Conservation (phyloP, 805 yeast genomes). For the Priceomyces melissophilus region DNA sequence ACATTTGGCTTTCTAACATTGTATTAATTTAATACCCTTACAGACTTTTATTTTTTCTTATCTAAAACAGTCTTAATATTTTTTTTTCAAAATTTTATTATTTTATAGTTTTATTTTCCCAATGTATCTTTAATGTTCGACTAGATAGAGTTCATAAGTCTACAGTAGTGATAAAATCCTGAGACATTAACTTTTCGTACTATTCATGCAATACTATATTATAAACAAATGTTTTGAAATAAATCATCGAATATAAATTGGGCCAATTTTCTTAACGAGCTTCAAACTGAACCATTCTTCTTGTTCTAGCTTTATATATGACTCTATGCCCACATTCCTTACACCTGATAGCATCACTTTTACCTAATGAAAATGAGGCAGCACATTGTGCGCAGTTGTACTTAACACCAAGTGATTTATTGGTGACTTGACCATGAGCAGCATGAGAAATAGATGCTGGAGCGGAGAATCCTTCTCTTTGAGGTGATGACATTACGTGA, state of each 20-base stretch:
- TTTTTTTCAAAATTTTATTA: not conserved
- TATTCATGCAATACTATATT: slow-evolving; percentile 1
- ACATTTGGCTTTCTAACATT: not conserved
- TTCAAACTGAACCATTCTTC: slow-evolving; percentile 77
- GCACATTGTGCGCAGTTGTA: slow-evolving; percentile 98
- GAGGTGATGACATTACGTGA: slow-evolving; percentile 40
- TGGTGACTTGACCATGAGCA: slow-evolving; percentile 75
- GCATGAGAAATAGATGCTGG: slow-evolving; percentile 71
- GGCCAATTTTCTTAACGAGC: slow-evolving; percentile 25
- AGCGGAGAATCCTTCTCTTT: slow-evolving; percentile 85
- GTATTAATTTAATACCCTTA: not conserved
- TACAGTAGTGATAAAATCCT: not conserved
- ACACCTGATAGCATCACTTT: slow-evolving; percentile 96
- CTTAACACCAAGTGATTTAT: slow-evolving; percentile 73
- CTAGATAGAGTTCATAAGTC: not conserved
- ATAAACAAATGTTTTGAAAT: slow-evolving; percentile 1
- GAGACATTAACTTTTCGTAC: not conserved
- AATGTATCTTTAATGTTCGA: not conserved
- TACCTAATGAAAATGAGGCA: slow-evolving; percentile 76
- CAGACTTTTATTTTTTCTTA: not conserved
- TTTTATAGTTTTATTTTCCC: not conserved
- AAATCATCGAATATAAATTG: not conserved
- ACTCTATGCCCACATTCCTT: slow-evolving; percentile 99
- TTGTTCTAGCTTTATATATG: slow-evolving; percentile 92
- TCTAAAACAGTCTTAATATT: not conserved